Evolutionary conservation across 2,329 filamentous ascomycete species (phyloP).

Genomic region (Mycosphaerella arachidis): DNA sequence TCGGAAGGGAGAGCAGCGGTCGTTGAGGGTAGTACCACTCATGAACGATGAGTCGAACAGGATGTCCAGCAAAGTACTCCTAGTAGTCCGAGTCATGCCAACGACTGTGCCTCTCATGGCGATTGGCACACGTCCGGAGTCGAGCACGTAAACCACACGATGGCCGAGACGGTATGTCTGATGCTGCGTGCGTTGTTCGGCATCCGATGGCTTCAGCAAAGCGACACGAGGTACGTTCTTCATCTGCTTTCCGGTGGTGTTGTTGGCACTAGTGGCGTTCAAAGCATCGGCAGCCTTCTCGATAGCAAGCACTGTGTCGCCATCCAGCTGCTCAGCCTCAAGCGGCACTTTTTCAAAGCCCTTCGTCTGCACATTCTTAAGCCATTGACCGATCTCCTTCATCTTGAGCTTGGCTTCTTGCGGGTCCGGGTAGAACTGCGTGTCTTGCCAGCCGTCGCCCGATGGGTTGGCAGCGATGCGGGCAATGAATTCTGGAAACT

Average conservation of each 20-base stretch:
- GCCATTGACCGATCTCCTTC: conserved; percentile 90
- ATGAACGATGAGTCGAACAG: conserved; percentile 95
- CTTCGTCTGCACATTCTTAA: conserved; percentile 87
- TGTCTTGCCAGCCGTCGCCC: conserved; percentile 76
- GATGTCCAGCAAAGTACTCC: conserved; percentile 77
- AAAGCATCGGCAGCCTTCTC: conserved; percentile 69
- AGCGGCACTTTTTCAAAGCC: conserved; percentile 93
- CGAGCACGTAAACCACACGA: conserved; percentile 85
- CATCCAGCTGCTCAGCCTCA: conserved; percentile 94
- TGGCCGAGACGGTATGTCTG: conserved; percentile 83
- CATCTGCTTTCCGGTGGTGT: conserved; percentile 63
- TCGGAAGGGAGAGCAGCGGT: conserved; percentile 86
- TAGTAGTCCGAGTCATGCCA: conserved; percentile 82
- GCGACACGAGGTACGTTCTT: conserved; percentile 79
- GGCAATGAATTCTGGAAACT: conserved; percentile 92
- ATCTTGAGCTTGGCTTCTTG: conserved; percentile 71
- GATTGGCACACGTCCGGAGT: conserved; percentile 91
- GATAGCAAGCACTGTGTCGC: conserved; percentile 75
- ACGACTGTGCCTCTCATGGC: conserved; percentile 89
- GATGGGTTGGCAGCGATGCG: conserved; percentile 81
- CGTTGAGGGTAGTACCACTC: conserved; percentile 88
- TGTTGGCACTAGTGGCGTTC: conserved; percentile 43
- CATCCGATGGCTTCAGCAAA: conserved; percentile 87
- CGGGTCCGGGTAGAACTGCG: conserved; percentile 74
- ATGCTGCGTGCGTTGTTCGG: conserved; percentile 84